Evolutionary conservation across 768 basidiomycete species (phyloP), one percentile per base, ranked within the genome.

Genomic region (Naganishia randhawae): DNA sequence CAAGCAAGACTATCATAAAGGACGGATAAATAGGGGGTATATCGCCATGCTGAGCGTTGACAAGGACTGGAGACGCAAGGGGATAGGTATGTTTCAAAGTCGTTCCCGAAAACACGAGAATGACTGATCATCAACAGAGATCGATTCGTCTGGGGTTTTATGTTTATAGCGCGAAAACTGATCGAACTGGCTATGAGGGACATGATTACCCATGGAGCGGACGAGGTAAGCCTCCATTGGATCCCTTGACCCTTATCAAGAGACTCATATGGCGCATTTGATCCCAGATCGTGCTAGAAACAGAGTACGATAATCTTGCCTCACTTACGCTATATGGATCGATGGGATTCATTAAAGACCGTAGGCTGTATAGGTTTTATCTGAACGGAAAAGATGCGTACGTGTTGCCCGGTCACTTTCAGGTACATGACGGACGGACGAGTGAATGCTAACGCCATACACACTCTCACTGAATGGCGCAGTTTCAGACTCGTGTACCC

Each of bases 31-130:
- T 77, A 82, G 96, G 77, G 96, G 96, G 16, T 99, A 99, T 78
- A 95, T 99, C 68, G 96, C 94, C 41, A 98, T 98, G 96, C 85
- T 98, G 65, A 92, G 91, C 75, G 92, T 97, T 32, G 84, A 85
- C 79, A 88, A 87, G 79, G 80, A 83, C 42, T 96, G 87, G 85
- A 84, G 95, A 41, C 89, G 95, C 80, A 86, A 88, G 63, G 95
- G 96, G 37, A 92, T 98, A 77, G 92, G 92, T 92, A 79, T 78
- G 89, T 85, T 10, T 66, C 1, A 19, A 22, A 37, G 27, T 33
- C 7, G 29, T n/a, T 50, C 17, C 27, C 16, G 25, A 5, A 10
- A 16, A 82, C 82, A 82, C 80, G 76, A 76, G 25, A 61, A 31
- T 14, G 25, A 54, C 48, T 42, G 11, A 31, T n/a, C 45, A 74